phyloP scores from a whole-genome alignment of 345 rosid species.

The Murraya koenigii region DNA sequence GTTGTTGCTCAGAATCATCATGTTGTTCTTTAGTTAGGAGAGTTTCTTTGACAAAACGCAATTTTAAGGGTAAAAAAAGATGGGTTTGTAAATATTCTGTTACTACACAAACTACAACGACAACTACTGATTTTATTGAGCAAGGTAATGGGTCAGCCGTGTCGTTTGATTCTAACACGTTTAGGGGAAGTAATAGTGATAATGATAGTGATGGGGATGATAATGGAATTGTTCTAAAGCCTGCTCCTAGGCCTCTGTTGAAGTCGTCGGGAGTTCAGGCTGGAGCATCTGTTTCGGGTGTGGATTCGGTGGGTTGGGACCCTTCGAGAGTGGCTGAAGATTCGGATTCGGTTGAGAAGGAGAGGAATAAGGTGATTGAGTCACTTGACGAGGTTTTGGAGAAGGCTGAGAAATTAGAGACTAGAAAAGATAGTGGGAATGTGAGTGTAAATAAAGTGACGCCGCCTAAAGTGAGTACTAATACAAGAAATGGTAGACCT shows the following conservation, averaged over 20 bases:
- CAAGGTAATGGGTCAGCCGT: constrained; percentile 41
- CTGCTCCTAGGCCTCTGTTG: constrained; percentile 75
- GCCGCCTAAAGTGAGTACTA: constrained; percentile 28
- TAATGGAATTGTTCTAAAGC: constrained; percentile 59
- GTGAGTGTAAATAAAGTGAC: constrained; percentile 28
- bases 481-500: constrained; percentile 28
- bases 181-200: constrained; percentile 34
- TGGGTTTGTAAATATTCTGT: constrained; percentile 87
- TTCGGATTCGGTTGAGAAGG: constrained; percentile 34
- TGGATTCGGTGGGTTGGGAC: constrained; percentile 39
- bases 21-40: constrained; percentile 52
- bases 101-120: constrained; percentile 40
- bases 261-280: constrained; percentile 47
- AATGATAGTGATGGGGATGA: constrained; percentile 36
- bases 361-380: constrained; percentile 71
- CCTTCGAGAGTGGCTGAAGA: constrained; percentile 13
- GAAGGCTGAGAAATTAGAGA: constrained; percentile 80
- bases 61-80: constrained; percentile 41
- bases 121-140: constrained; percentile 66
- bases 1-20: constrained; percentile 40
- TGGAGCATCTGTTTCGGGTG: constrained; percentile 24
- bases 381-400: constrained; percentile 89
- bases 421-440: constrained; percentile 35
- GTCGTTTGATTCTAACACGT: constrained; percentile 46
- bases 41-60: constrained; percentile 53